phyloP scores from a whole-genome alignment of 108 stramenopile species.

The Cylindrotheca fusiformis region DNA sequence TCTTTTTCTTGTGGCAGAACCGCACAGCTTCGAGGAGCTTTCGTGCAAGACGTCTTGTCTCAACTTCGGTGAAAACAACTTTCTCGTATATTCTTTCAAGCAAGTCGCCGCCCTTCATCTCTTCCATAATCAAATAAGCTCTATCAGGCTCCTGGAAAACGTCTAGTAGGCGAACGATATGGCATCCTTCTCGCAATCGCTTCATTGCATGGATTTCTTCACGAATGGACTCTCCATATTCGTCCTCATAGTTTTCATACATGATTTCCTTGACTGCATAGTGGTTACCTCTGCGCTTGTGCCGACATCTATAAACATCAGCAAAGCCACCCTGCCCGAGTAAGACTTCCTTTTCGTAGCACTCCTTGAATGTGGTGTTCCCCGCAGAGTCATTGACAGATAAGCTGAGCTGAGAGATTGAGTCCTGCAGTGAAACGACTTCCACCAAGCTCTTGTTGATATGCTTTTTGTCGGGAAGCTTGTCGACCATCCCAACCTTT shows the following conservation, averaged over 20 bases:
- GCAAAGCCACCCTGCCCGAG: conserved; percentile 31
- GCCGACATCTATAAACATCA: conserved; percentile 19
- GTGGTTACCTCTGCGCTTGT: conserved; percentile 7
- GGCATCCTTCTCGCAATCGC: conserved; percentile 22
- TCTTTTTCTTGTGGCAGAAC: conserved; percentile 58
- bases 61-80: conserved; percentile 58
- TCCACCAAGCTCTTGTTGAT: conserved; percentile 11
- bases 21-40: conserved; percentile 49
- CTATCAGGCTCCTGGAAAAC: conserved; percentile 47
- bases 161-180: conserved; percentile 67
- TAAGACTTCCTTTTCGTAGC: conserved; percentile 25
- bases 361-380: conserved; percentile 23
- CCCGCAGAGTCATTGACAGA: conserved; percentile 31
- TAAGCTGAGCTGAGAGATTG: conserved; percentile 21
- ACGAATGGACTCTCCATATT: conserved; percentile 11
- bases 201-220: conserved; percentile 30
- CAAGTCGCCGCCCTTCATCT: conserved; percentile 80
- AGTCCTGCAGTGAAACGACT: conserved; percentile 9
- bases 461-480: background rate
- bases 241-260: conserved; percentile 13
- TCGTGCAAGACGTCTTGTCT: conserved; percentile 55
- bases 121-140: conserved; percentile 71
- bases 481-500: no score
- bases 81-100: conserved; percentile 72
- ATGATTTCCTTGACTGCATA: conserved; percentile 35